Conservation (phyloP, 1,139 yeast genomes). For the Pichia sp. region DNA sequence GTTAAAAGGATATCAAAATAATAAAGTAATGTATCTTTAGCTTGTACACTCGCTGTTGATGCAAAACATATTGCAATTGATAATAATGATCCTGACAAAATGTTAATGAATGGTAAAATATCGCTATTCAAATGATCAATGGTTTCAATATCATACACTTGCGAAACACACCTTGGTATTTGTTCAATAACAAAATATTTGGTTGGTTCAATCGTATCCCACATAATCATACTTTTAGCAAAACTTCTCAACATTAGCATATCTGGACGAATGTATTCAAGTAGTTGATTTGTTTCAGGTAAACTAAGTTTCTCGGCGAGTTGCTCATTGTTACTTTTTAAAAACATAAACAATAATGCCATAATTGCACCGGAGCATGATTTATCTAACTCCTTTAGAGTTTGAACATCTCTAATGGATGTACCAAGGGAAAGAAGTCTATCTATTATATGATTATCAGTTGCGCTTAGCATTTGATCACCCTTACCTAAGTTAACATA, state of each 20-base stretch:
- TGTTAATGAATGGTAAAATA: slow-evolving; percentile 55
- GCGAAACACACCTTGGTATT: slow-evolving; percentile 38
- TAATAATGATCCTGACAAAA: slow-evolving; percentile 69
- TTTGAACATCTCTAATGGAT: slow-evolving; percentile 63
- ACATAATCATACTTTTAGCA: slow-evolving; percentile 66
- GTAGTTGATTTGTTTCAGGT: slow-evolving; percentile 54
- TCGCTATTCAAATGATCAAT: slow-evolving; percentile 47
- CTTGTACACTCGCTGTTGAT: slow-evolving; percentile 53
- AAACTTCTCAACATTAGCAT: slow-evolving; percentile 61
- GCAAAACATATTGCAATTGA: slow-evolving; percentile 75
- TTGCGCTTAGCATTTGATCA: slow-evolving; percentile 50
- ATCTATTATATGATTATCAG: slow-evolving; percentile 69
- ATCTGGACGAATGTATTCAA: slow-evolving; percentile 80
- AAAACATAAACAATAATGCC: slow-evolving; percentile 68
- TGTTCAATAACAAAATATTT: slow-evolving; percentile 56
- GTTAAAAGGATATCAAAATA: slow-evolving; percentile 57
- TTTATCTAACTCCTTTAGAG: slow-evolving; percentile 57
- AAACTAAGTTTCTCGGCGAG: slow-evolving; percentile 60
- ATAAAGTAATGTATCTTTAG: slow-evolving; percentile 52
- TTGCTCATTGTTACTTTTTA: slow-evolving; percentile 55
- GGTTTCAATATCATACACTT: slow-evolving; percentile 24
- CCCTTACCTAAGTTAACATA: slow-evolving; percentile 82
- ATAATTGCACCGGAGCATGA: slow-evolving; percentile 76
- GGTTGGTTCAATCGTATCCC: slow-evolving; percentile 57
- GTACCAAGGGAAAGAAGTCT: slow-evolving; percentile 54